Conservation (phyloP, 169 alveolate genomes). For the Cryptosporidium sp. region DNA sequence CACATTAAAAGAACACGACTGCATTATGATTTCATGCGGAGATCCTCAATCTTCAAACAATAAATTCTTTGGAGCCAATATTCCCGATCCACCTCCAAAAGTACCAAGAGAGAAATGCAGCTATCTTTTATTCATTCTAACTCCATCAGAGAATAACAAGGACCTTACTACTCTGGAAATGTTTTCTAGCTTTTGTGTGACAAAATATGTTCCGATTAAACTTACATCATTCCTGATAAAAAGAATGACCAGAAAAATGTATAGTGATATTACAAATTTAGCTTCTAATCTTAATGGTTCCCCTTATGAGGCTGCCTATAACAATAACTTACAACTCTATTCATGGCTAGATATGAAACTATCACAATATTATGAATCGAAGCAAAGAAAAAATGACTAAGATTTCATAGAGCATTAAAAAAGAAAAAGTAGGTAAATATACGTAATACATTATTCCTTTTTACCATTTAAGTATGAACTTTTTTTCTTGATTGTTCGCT, state of each 20-base stretch:
- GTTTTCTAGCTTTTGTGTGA: constrained; percentile 49
- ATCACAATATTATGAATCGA: constrained; percentile 22
- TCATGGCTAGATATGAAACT: constrained; percentile 63
- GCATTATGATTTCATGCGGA: constrained; percentile 64
- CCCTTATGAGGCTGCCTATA: constrained; percentile 52
- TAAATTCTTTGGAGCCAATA: constrained; percentile 51
- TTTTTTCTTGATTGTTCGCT: background rate
- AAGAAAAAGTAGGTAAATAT: background rate
- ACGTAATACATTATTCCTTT: background rate
- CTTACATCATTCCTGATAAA: constrained; percentile 45
- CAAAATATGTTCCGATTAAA: constrained; percentile 52
- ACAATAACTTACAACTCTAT: constrained; percentile 40
- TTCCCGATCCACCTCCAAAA: constrained; percentile 76
- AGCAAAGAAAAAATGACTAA: constrained; percentile 2
- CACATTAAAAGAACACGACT: constrained; percentile 32
- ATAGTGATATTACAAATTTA: constrained; percentile 43
- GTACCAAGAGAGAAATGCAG: constrained; percentile 70
- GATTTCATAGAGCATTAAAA: background rate
- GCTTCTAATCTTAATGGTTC: constrained; percentile 56
- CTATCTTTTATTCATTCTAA: constrained; percentile 38
- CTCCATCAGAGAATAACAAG: constrained; percentile 20
- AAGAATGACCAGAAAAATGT: constrained; percentile 70
- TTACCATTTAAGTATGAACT: background rate
- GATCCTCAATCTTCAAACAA: constrained; percentile 29
- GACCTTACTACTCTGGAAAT: constrained; percentile 44